Base-by-base conservation (phyloP, 106 monocot species). In the Triglochin maritima region DNA sequence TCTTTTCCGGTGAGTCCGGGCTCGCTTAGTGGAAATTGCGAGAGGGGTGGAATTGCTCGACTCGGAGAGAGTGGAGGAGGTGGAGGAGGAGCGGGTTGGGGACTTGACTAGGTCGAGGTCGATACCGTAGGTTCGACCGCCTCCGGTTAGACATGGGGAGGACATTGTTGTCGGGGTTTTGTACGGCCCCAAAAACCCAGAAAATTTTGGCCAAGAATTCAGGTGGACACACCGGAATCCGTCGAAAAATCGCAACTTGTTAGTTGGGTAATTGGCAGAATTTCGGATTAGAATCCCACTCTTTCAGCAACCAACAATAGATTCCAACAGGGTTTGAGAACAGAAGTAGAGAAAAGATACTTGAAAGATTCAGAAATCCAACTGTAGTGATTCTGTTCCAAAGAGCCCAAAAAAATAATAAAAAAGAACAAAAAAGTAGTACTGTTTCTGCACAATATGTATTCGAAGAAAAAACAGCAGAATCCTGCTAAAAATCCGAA, bases 21-120 rank as follows among this genome's bases (percentile, higher is more conserved):
- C 71, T 51, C 75, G 70, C 74, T 94, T 94, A 17, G 86, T 81
- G 77, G 86, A 89, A 56, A 94, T 84, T 59, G 80, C 69, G 55
- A 68, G 63, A 7, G 57, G 76, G 2, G 82, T 62, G 13, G 87
- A 78, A 46, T 81, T 73, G 69, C 79, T 77, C 5, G 82, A 72
- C n/a, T 83, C 80, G 4, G 82, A 92, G 14, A 84, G 71, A 47
- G 85, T 82, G 56, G 84, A 86, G 17, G 87, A 71, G 44, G 70
- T 49, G 62, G 29, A 56, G 29, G 29, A 29, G 29, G 29, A 29
- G 29, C 29, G 29, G 29, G 84, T 54, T 42, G 58, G 8, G 45
- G 66, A 50, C 56, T 58, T 46, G 77, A 81, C 14, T 72, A 87
- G 74, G 78, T 89, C 94, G 16, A 89, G 29, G 29, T 29, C 29